These are phyloP conservation scores for Pseudogymnoascus sp. DNA, from an alignment of 2,329 filamentous ascomycete genomes.

Conservation along the genomic window DNA sequence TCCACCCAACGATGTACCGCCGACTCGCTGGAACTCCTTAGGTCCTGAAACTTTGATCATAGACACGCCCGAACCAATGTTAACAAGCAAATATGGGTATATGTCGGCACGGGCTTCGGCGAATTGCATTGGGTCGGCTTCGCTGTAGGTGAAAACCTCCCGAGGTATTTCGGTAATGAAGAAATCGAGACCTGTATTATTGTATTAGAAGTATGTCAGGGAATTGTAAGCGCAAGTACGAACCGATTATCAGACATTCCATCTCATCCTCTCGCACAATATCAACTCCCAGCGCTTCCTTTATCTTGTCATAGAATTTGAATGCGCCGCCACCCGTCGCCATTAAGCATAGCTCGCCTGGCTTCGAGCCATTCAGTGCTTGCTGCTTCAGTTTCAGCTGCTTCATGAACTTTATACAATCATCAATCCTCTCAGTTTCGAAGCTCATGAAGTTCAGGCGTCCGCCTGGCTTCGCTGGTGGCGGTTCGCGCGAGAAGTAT, in stretches of 20 bases:
- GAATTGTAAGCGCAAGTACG: constrained; percentile 16
- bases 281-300: constrained; percentile 74
- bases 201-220: constrained; percentile 10
- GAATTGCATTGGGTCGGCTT: constrained; percentile 85
- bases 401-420: constrained; percentile 87
- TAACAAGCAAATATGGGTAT: constrained; percentile 95
- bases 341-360: constrained; percentile 78
- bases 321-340: constrained; percentile 93
- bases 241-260: constrained; percentile 94
- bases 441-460: constrained; percentile 93
- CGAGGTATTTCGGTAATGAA: constrained; percentile 97
- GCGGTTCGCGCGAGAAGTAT: constrained; percentile 86
- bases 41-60: constrained; percentile 96
- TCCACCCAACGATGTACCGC: constrained; percentile 87
- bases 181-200: constrained; percentile 72
- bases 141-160: constrained; percentile 95
- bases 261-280: constrained; percentile 94
- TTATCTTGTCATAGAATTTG: constrained; percentile 92
- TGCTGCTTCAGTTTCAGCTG: constrained; percentile 77
- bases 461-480: constrained; percentile 73
- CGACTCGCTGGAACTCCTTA: constrained; percentile 78
- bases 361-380: constrained; percentile 62
- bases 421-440: constrained; percentile 89
- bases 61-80: constrained; percentile 93
- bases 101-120: constrained; percentile 69